These are phyloP conservation scores for Boletus sensibilis DNA, from an alignment of 768 basidiomycete genomes.

Conservation along the genomic window DNA sequence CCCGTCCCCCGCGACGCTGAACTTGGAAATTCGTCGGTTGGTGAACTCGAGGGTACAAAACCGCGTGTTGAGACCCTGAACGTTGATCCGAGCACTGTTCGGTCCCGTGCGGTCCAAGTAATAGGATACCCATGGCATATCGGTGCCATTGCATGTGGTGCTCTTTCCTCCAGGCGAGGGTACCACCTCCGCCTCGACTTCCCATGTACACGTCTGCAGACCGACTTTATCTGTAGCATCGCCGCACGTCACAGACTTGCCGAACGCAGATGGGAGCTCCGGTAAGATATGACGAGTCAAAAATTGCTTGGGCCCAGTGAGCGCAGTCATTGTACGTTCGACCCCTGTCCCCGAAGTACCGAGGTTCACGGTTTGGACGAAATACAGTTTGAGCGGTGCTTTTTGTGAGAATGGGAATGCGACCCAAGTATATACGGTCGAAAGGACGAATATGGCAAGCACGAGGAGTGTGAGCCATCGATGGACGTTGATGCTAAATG, in stretches of 20 bases:
- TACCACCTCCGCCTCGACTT: conserved; percentile 31
- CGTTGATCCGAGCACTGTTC: conserved; percentile 45
- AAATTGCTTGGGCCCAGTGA: conserved; percentile 47
- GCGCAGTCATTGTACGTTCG: conserved; percentile 39
- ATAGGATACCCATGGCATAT: conserved; percentile 44
- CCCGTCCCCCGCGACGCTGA: conserved; percentile 39
- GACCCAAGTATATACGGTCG: conserved; percentile 43
- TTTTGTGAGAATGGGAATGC: conserved; percentile 62
- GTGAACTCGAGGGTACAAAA: conserved; percentile 62
- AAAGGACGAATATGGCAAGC: conserved; percentile 42
- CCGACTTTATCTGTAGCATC: conserved; percentile 32
- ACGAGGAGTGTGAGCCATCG: conserved; percentile 36
- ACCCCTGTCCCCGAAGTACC: conserved; percentile 22
- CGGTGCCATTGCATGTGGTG: not conserved
- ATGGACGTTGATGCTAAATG: conserved; percentile 58
- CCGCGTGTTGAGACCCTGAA: conserved; percentile 61
- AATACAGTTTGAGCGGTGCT: conserved; percentile 68
- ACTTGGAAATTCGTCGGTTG: conserved; percentile 40
- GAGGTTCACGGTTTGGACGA: conserved; percentile 60
- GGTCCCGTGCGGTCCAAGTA: conserved; percentile 40
- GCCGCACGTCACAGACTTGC: conserved; percentile 35
- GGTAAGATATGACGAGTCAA: conserved; percentile 44
- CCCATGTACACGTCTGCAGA: conserved; percentile 51
- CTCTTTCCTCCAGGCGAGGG: conserved; percentile 39
- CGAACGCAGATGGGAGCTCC: conserved; percentile 50